Conservation (phyloP, 306 rosid species). For the Morella rubra region DNA sequence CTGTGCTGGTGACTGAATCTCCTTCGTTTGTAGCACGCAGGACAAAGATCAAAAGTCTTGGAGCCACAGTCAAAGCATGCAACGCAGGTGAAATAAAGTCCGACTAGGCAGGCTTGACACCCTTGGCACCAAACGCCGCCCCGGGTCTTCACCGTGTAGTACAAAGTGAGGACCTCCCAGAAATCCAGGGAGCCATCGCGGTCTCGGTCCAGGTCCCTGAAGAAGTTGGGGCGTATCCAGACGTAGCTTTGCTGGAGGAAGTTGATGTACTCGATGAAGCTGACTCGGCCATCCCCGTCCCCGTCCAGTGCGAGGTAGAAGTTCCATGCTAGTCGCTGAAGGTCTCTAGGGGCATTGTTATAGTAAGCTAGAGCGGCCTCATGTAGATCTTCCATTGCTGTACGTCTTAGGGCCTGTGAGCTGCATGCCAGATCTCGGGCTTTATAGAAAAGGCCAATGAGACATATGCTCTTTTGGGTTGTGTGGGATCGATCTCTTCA, state of each 20-base stretch:
- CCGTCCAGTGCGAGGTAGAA: slow-evolving; percentile 33
- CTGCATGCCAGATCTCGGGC: neutral
- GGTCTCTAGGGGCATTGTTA: slow-evolving; percentile 20
- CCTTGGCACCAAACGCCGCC: slow-evolving; percentile 23
- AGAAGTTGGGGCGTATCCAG: slow-evolving; percentile 28
- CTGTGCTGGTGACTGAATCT: slow-evolving; percentile 15
- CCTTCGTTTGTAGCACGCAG: slow-evolving; percentile 9
- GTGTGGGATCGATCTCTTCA: no score
- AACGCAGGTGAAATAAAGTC: slow-evolving; percentile 32
- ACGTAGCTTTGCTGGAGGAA: slow-evolving; percentile 25
- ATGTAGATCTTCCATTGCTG: slow-evolving; percentile 10
- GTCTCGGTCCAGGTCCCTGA: slow-evolving; percentile 24
- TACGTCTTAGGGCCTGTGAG: neutral
- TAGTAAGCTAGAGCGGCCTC: slow-evolving; percentile 29
- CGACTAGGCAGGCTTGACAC: slow-evolving; percentile 10
- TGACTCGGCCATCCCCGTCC: slow-evolving; percentile 25
- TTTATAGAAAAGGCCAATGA: neutral
- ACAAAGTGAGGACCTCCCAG: slow-evolving; percentile 30
- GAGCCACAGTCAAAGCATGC: slow-evolving; percentile 21
- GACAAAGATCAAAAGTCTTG: slow-evolving; percentile 24
- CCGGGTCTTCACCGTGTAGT: slow-evolving; percentile 30
- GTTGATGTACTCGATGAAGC: slow-evolving; percentile 12
- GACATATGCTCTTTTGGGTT: no score
- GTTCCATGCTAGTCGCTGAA: slow-evolving; percentile 21
- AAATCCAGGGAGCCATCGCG: slow-evolving; percentile 24